phyloP scores from a whole-genome alignment of 352 stramenopile species.

The Globisporangium paroecandrum region DNA sequence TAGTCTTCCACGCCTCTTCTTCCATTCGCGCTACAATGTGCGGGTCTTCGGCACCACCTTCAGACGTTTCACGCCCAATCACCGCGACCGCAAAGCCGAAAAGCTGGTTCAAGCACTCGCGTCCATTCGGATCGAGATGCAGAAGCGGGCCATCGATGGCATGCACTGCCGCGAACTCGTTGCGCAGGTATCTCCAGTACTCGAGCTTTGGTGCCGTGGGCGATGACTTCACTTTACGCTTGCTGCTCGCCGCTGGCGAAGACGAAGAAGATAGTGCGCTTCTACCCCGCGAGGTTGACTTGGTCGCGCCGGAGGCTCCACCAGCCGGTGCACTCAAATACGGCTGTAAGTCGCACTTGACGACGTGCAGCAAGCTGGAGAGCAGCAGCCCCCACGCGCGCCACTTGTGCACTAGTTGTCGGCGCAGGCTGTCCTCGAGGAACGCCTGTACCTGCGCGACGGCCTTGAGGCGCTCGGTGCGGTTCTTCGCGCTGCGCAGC shows the following conservation, averaged over 20 bases:
- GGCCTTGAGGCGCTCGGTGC: constrained; percentile 29
- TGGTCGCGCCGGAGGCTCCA: background rate
- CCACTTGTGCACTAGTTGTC: constrained; percentile 68
- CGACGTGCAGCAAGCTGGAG: constrained; percentile 37
- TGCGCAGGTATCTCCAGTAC: constrained; percentile 61
- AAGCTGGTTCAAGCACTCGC: constrained; percentile 52
- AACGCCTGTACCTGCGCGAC: constrained; percentile 47
- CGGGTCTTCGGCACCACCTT: constrained; percentile 27
- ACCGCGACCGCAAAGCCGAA: constrained; percentile 52
- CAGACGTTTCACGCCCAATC: constrained; percentile 33
- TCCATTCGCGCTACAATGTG: constrained; percentile 36
- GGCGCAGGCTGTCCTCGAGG: constrained; percentile 41
- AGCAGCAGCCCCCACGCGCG: constrained; percentile 64
- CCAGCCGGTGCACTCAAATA: constrained; percentile 27
- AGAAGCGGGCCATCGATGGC: constrained; percentile 44
- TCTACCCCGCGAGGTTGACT: background rate
- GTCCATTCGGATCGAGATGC: constrained; percentile 72
- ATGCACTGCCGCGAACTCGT: constrained; percentile 58
- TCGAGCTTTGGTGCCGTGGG: constrained; percentile 32
- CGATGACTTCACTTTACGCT: constrained; percentile 24
- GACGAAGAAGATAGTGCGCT: background rate
- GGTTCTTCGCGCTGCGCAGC: constrained; percentile 38
- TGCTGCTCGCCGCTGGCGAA: constrained; percentile 9
- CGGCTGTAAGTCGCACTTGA: constrained; percentile 44
- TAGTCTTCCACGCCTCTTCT: constrained; percentile 61